Base-by-base conservation (phyloP, 176 grass and related monocot genomes). In the Stipa capillata region DNA sequence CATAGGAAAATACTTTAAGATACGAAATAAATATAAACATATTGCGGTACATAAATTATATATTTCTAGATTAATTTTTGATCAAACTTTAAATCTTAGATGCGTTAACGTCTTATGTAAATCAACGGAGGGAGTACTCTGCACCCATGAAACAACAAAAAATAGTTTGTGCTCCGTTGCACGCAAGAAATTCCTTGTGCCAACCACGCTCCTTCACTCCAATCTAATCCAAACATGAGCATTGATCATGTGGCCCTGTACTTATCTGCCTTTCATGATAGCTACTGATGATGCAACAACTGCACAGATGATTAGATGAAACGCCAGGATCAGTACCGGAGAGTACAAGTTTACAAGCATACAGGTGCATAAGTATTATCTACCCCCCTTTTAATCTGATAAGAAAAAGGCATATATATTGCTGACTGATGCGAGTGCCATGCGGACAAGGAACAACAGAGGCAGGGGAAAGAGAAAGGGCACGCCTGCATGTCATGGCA, bases 381-480 rank as follows among this genome's bases (percentile, higher is more conserved):
- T 20, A 2, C n/a, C 5, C 35, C 17, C 13, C 20, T 9, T 0
- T 40, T 14, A 57, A 57, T 10, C 40, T 18, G 62, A 24, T 65
- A 65, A 27, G n/a, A 36, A 16, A 74, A 20, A 32, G 17, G 9
- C 36, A 11, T n/a, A n/a, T n/a, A n/a, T n/a, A n/a, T 17, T 41
- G 35, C 16, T 3, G 37, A 8, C 3, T 41, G 41, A 16, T 31
- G 10, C 3, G 37, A 18, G 55, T 15, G 75, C 75, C 75, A 85
- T 76, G 76, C 37, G 58, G 76, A 74, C 9, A 37, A 48, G 48
- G 80, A 66, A 40, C 68, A 55, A 53, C 65, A 64, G 34, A 43
- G 8, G 32, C 54, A 21, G 53, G 48, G 21, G 51, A 0, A 14
- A n/a, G n/a, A n/a, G n/a, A n/a, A n/a, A n/a, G n/a, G n/a, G n/a